Evolutionary conservation across 805 yeast species (phyloP).

Genomic region (Starmerella apicola): DNA sequence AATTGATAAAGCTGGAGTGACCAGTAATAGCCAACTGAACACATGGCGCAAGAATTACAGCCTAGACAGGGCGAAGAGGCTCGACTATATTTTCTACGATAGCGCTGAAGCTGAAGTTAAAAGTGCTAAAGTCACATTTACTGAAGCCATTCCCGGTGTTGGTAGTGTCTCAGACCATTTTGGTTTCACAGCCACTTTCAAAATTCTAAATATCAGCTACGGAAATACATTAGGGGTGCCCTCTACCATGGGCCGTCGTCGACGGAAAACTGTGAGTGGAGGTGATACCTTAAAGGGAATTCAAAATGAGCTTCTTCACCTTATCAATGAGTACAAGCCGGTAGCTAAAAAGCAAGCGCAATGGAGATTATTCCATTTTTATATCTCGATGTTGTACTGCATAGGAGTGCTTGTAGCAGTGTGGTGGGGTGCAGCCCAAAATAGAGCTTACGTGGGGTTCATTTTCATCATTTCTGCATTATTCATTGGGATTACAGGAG

Average conservation of each 20-base stretch:
- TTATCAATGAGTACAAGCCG: conserved; percentile 38
- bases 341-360: conserved; percentile 47
- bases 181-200: conserved; percentile 36
- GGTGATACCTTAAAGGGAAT: conserved; percentile 10
- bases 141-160: conserved; percentile 50
- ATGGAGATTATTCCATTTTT: conserved; percentile 58
- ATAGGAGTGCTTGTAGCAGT: conserved; percentile 44
- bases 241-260: background rate
- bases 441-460: conserved; percentile 54
- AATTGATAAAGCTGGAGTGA: conserved; percentile 61
- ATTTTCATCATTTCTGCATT: conserved; percentile 47
- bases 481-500: conserved; percentile 51
- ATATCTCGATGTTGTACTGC: conserved; percentile 39
- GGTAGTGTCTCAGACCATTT: conserved; percentile 90
- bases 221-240: background rate
- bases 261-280: background rate
- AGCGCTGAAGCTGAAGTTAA: conserved; percentile 38
- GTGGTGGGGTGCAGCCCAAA: conserved; percentile 42
- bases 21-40: conserved; percentile 79
- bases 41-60: conserved; percentile 59
- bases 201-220: background rate
- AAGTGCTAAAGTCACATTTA: conserved; percentile 60
- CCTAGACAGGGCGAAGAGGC: conserved; percentile 64
- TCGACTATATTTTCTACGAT: conserved; percentile 82
- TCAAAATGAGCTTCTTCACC: conserved; percentile 39